Evolutionary conservation across 2,329 filamentous ascomycete species (phyloP).

Genomic region (Diaporthe ilicicola): DNA sequence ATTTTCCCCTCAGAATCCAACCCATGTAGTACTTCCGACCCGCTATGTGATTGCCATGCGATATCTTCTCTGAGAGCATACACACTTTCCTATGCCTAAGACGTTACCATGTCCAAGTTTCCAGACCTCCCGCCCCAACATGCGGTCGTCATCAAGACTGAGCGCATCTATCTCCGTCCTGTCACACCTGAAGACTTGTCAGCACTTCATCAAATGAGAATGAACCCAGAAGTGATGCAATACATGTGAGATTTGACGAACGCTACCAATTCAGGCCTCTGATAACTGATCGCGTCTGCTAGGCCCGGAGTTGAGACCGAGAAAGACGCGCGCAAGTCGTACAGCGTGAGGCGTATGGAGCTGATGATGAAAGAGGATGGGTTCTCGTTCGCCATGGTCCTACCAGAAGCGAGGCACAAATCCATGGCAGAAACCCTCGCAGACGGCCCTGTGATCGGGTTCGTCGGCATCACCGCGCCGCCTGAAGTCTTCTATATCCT

Average conservation of each 20-base stretch:
- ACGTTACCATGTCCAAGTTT: not conserved
- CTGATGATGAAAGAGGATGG: slow-evolving; percentile 22
- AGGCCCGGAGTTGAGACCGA: slow-evolving; percentile 16
- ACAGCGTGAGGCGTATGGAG: slow-evolving; percentile 21
- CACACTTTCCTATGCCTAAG: not conserved
- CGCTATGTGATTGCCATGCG: no score
- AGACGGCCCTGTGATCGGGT: not conserved
- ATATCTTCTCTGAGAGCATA: no score
- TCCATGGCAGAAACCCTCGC: not conserved
- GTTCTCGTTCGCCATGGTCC: slow-evolving; percentile 16
- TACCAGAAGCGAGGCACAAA: not conserved
- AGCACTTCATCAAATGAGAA: slow-evolving; percentile 12
- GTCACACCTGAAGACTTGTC: slow-evolving; percentile 11
- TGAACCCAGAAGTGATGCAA: slow-evolving; percentile 18
- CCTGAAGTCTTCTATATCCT: slow-evolving; percentile 17
- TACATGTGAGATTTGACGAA: slow-evolving; percentile 10
- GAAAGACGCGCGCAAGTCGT: slow-evolving; percentile 10
- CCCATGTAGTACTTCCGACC: not conserved
- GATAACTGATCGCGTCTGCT: not conserved
- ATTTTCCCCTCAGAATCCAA: not conserved
- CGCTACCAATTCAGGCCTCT: no score
- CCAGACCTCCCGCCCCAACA: slow-evolving; percentile 9
- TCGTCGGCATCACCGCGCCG: slow-evolving; percentile 19
- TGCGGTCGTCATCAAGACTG: not conserved
- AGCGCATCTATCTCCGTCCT: not conserved